Percentiles rank a stretch among this genome's conserved stretches.
These are phyloP conservation scores for Xerocomus potaroensis DNA, from an alignment of 768 basidiomycete species.

Conservation along the genomic window DNA sequence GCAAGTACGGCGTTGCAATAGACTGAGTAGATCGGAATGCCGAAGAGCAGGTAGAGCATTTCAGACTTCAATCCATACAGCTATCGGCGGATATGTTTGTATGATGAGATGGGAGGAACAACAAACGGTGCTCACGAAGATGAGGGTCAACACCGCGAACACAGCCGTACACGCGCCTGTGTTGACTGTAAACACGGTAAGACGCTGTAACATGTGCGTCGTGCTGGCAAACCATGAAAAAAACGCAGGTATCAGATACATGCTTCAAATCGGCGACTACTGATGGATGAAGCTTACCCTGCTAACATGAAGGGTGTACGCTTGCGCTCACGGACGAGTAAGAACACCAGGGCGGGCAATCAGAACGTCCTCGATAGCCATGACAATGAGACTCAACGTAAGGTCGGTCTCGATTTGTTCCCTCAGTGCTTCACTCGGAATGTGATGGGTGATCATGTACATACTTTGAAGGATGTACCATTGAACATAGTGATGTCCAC, in stretches of 20 bases:
- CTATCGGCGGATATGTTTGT: neutral
- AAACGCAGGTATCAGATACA: neutral
- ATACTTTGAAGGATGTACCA: neutral
- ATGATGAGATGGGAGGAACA: neutral
- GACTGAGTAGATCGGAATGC: neutral
- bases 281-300: neutral
- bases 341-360: conserved; percentile 1
- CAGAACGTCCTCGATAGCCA: neutral
- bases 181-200: neutral
- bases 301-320: neutral
- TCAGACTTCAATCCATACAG: neutral
- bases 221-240: neutral
- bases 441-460: neutral
- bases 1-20: neutral
- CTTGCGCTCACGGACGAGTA: neutral
- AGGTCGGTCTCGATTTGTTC: neutral
- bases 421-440: neutral
- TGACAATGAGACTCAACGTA: neutral
- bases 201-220: neutral
- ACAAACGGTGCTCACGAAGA: neutral
- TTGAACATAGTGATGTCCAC: neutral
- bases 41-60: neutral
- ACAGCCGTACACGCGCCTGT: conserved; percentile 48
- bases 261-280: too few relatives aligned
- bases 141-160: conserved; percentile 32